Evolutionary conservation across 2,329 filamentous ascomycete genomes (phyloP).

Genomic region (Alternaria ethzedia): DNA sequence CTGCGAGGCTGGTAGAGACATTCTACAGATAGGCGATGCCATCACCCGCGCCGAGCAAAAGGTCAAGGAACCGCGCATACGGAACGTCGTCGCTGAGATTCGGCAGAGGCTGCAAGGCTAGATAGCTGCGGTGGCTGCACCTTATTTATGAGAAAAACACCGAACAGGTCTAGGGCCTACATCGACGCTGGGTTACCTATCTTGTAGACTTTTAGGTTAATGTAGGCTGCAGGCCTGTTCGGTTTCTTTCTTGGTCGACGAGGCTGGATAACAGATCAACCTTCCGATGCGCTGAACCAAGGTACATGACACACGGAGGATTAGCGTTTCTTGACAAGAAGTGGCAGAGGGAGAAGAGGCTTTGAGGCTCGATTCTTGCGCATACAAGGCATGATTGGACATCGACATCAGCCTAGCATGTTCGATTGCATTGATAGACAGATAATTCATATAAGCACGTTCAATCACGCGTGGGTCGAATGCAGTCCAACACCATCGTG

Average conservation of each 20-base stretch:
- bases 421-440: background rate
- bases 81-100: constrained; percentile 67
- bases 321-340: background rate
- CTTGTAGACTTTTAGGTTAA: background rate
- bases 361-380: background rate
- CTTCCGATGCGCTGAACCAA: background rate
- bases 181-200: background rate
- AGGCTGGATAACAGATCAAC: background rate
- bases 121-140: background rate
- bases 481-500: background rate
- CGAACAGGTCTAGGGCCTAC: no score
- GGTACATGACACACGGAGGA: background rate
- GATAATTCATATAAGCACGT: background rate
- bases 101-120: constrained; percentile 52
- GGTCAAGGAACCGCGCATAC: constrained; percentile 66
- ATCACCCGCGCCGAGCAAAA: constrained; percentile 58
- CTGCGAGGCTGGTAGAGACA: constrained; percentile 62
- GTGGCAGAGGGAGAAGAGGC: background rate
- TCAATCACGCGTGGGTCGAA: background rate
- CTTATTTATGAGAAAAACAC: background rate
- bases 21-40: constrained; percentile 59
- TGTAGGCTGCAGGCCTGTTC: background rate
- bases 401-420: background rate
- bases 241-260: background rate
- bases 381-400: background rate